Percentiles rank a stretch among this genome's conserved stretches.
phyloP scores from a whole-genome alignment of 2,329 filamentous ascomycete genomes.

The Colletotrichum destructivum region DNA sequence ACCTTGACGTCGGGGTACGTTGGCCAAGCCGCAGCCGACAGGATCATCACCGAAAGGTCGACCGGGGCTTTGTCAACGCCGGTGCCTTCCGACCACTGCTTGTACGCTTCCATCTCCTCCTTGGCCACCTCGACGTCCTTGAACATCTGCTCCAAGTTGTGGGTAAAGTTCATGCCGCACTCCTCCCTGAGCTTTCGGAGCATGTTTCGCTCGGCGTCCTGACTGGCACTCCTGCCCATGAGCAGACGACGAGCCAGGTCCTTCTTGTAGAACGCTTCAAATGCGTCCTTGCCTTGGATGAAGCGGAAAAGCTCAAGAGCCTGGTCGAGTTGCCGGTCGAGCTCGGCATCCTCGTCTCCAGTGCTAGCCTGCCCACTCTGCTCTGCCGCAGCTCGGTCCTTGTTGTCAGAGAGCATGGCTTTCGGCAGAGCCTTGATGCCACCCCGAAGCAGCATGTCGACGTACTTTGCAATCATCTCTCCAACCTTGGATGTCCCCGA shows the following conservation, averaged over 20 bases:
- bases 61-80: conserved; percentile 63
- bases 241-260: conserved; percentile 91
- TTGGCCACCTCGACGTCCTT: conserved; percentile 95
- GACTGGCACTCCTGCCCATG: conserved; percentile 92
- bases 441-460: conserved; percentile 89
- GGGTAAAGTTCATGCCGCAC: conserved; percentile 94
- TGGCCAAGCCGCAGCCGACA: conserved; percentile 95
- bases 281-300: conserved; percentile 96
- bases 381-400: conserved; percentile 71
- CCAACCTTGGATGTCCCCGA: conserved; percentile 94
- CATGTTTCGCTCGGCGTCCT: conserved; percentile 97
- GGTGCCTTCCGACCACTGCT: conserved; percentile 64
- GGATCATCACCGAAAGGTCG: conserved; percentile 87
- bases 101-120: conserved; percentile 95
- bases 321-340: conserved; percentile 93
- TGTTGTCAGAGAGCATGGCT: conserved; percentile 74
- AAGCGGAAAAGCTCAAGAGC: conserved; percentile 96
- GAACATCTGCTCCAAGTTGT: conserved; percentile 99
- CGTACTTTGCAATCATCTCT: conserved; percentile 98
- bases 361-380: conserved; percentile 76
- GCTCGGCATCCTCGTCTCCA: conserved; percentile 90
- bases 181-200: conserved; percentile 91
- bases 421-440: conserved; percentile 87
- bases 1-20: conserved; percentile 84
- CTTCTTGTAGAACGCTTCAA: conserved; percentile 99